Evolutionary conservation across 2,329 filamentous ascomycete species (phyloP), one percentile per base, ranked within the genome.

Genomic region (Chrysoporthe deuterocubensis): DNA sequence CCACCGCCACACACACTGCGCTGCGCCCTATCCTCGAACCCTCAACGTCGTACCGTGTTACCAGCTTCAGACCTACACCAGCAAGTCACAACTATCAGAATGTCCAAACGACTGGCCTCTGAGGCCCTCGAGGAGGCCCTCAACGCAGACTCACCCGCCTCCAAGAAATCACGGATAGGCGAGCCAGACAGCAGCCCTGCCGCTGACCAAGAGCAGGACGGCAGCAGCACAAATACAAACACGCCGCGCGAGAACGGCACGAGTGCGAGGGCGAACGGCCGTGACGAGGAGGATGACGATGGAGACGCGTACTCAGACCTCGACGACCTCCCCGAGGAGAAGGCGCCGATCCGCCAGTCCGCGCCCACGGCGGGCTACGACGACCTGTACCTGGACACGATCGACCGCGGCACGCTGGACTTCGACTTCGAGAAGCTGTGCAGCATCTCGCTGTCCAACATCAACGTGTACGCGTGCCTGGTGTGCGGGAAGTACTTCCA

Each of bases 351-450:
- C 72, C 89, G 93, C 71, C 94, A 97, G 78, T 84, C 84, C 62
- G 92, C 91, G 57, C 94, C 95, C 18, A 88, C 92, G 44, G 92
- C 92, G 77, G 95, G 95, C 70, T 99, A 97, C 82, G 90, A 92
- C 75, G 95, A 99, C 78, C 89, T 99, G 40, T 99, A 99, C 78
- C 92, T 99, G 73, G 96, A 99, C 82, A 98, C 96, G 14, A 96
- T 99, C 80, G 90, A 97, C 79, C 92, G 96, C 75, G 89, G 90
- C 76, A 90, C 97, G 59, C 89, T 98, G 67, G 96, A 99, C 80
- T 98, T 98, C 77, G 96, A 99, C 80, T 99, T 99, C 78, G 96
- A 99, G 78, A 99, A 99, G 84, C 88, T 97, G 14, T 99, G 96
- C 81, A 98, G 95, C 34, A 87, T 99, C 72, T 97, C 93, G 44